These are phyloP conservation scores for Kalaharituber pfeilii DNA, from an alignment of 2,329 filamentous ascomycete species.

Conservation along the genomic window DNA sequence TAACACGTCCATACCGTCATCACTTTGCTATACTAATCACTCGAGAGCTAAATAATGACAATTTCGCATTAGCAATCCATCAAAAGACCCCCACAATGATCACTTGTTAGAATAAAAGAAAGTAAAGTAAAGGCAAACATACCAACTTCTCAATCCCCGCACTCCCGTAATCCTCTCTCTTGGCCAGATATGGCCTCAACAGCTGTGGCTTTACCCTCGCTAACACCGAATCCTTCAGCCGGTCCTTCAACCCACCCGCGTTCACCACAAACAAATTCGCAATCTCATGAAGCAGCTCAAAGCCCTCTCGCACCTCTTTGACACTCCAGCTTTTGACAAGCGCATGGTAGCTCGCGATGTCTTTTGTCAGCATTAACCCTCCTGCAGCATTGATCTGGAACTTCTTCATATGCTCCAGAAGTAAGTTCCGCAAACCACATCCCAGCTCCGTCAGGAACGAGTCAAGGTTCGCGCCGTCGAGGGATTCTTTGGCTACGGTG, in stretches of 20 bases:
- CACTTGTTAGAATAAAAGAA: background rate
- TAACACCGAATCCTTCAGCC: slow-evolving; percentile 29
- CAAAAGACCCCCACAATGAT: too few relatives aligned
- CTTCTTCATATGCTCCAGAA: slow-evolving; percentile 87
- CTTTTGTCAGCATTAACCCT: slow-evolving; percentile 86
- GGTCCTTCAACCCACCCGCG: slow-evolving; percentile 36
- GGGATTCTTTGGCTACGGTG: slow-evolving; percentile 43
- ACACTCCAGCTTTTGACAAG: slow-evolving; percentile 70
- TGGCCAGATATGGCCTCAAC: slow-evolving; percentile 20
- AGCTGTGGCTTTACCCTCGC: slow-evolving; percentile 21
- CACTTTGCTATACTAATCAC: too few relatives aligned
- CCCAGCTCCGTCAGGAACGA: slow-evolving; percentile 72
- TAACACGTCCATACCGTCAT: too few relatives aligned
- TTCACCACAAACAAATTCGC: slow-evolving; percentile 83
- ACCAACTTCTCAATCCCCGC: slow-evolving; percentile 22
- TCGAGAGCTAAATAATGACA: background rate
- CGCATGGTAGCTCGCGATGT: slow-evolving; percentile 83
- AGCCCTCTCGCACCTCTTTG: slow-evolving; percentile 45
- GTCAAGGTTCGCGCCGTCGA: slow-evolving; percentile 71
- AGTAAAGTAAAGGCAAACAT: slow-evolving; percentile 2
- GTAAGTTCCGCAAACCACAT: slow-evolving; percentile 53
- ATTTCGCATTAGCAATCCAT: background rate
- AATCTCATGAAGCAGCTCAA: slow-evolving; percentile 83
- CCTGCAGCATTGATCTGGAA: slow-evolving; percentile 87
- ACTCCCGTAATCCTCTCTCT: slow-evolving; percentile 21